A percentile compares a stretch with the other conserved stretches of the same genome.
These are phyloP conservation scores for Geoglossum glabrum DNA, from an alignment of 495 filamentous ascomycete genomes.

Conservation along the genomic window DNA sequence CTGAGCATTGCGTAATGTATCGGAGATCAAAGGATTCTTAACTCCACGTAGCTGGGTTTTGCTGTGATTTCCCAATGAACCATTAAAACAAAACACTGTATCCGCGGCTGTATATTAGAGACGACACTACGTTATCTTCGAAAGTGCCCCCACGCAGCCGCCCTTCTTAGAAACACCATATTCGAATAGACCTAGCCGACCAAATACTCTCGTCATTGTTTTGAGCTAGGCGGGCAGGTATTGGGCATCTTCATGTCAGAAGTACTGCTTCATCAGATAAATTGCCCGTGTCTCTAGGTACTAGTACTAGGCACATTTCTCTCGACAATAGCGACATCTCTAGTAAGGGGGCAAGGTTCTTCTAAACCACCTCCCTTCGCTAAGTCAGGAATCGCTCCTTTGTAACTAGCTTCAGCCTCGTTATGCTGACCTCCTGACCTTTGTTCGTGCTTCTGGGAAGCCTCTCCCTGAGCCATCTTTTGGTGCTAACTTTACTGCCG, in stretches of 20 bases:
- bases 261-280: background rate
- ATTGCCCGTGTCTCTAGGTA: too few species aligned
- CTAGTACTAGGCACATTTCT: background rate
- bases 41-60: too few species aligned
- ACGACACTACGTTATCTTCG: too few species aligned
- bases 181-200: too few species aligned
- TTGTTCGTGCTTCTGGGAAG: background rate
- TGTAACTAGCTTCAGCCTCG: background rate
- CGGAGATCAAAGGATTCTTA: too few species aligned
- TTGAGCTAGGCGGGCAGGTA: background rate
- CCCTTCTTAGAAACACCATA: too few species aligned
- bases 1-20: too few species aligned
- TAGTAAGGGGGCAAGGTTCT: background rate
- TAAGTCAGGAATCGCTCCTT: background rate
- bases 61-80: too few species aligned
- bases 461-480: slow-evolving; percentile 6
- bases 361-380: background rate
- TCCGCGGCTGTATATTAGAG: too few species aligned
- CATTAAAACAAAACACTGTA: too few species aligned
- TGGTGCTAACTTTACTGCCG: background rate
- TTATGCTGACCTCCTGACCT: background rate
- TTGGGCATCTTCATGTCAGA: background rate
- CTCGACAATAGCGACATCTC: background rate
- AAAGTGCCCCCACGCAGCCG: too few species aligned
- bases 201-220: background rate